phyloP scores from a whole-genome alignment of 2,329 filamentous ascomycete species.

The Claviceps citrina region DNA sequence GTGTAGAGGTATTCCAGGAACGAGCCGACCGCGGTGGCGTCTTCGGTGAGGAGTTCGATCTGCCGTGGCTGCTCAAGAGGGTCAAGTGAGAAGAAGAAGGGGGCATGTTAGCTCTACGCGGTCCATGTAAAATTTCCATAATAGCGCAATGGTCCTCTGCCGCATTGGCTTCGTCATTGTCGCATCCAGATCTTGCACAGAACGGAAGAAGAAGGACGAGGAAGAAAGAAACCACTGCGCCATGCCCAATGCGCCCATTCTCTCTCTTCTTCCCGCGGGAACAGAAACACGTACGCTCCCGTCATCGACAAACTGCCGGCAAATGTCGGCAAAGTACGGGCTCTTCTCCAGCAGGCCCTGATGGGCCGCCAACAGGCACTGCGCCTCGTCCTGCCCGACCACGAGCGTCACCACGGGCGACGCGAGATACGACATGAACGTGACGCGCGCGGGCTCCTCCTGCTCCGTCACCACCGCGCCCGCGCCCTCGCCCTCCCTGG shows the following conservation, averaged over 20 bases:
- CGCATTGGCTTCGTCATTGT: too few relatives aligned
- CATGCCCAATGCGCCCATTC: too few relatives aligned
- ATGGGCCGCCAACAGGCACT: constrained; percentile 59
- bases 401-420: constrained; percentile 55
- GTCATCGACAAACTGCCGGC: constrained; percentile 44
- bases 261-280: too few relatives aligned
- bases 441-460: constrained; percentile 21
- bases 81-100: neutral
- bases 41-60: constrained; percentile 42
- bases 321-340: constrained; percentile 54
- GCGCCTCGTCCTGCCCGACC: constrained; percentile 42
- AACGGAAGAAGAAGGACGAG: too few relatives aligned
- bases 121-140: too few relatives aligned
- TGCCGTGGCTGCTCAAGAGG: constrained; percentile 36
- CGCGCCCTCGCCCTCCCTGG: constrained; percentile 21
- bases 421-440: constrained; percentile 45
- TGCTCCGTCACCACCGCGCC: too few relatives aligned
- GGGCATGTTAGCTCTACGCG: neutral
- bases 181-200: too few relatives aligned
- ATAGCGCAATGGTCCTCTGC: too few relatives aligned
- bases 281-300: constrained; percentile 34
- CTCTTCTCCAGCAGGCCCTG: constrained; percentile 61
- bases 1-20: constrained; percentile 29
- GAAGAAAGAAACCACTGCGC: too few relatives aligned
- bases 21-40: constrained; percentile 21